A percentile compares a stretch with the other conserved stretches of the same genome.
phyloP scores from a whole-genome alignment of 1,284 basidiomycete genomes.

The Phlebopus sp. region DNA sequence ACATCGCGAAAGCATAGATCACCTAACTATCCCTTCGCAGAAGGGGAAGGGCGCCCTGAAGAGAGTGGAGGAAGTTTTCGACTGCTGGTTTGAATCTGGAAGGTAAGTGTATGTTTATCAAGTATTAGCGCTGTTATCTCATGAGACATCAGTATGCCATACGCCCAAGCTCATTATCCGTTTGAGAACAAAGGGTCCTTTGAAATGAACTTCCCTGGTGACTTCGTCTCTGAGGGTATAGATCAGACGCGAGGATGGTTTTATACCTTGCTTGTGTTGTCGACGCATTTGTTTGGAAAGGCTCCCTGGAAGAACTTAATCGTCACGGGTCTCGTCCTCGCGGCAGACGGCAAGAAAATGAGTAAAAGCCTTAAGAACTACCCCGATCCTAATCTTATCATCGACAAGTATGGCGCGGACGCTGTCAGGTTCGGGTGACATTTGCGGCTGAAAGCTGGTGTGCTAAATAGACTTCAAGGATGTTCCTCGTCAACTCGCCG shows the following conservation, averaged over 20 bases:
- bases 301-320: constrained; percentile 99
- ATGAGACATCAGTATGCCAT: constrained; percentile 83
- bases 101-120: constrained; percentile 54
- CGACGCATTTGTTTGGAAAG: constrained; percentile 89
- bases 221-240: constrained; percentile 97
- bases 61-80: constrained; percentile 96
- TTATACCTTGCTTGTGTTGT: constrained; percentile 96
- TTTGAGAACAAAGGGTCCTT: constrained; percentile 95
- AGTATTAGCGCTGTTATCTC: neutral
- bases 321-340: constrained; percentile 93
- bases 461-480: constrained; percentile 43
- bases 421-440: constrained; percentile 69
- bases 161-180: constrained; percentile 96
- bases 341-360: constrained; percentile 99
- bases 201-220: constrained; percentile 88
- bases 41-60: constrained; percentile 86
- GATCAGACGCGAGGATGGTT: constrained; percentile 98
- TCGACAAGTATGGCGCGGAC: constrained; percentile 94
- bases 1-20: constrained; percentile 93
- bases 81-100: constrained; percentile 99
- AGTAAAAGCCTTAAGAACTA: constrained; percentile 98
- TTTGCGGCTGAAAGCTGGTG: neutral
- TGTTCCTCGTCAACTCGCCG: constrained; percentile 99
- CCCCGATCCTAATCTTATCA: constrained; percentile 93
- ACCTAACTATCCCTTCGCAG: constrained; percentile 94